Base-by-base conservation (phyloP, 108 stramenopile species). In the Pinguiococcus pyrenoidosus region DNA sequence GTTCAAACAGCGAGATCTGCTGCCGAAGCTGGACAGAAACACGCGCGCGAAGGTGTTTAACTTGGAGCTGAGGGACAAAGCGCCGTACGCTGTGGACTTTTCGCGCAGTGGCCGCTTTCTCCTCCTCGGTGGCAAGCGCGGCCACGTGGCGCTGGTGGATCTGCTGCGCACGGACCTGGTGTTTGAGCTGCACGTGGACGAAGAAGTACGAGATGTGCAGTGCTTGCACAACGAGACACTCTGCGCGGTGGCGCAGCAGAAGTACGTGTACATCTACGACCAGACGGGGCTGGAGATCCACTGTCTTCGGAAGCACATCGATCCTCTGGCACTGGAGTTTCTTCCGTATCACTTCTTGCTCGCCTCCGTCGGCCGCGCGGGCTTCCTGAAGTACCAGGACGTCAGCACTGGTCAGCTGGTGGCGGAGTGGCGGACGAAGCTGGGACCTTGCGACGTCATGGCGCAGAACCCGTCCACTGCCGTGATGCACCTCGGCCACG, bases 301-400 rank as follows among this genome's bases (percentile, higher is more conserved):
- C 59, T 59, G 82, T 32, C 49, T 99, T 57, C 66, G 68, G 17
- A 60, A 78, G 16, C 87, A 92, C 60, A 45, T 64, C 32, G 82
- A 83, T 46, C 85, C 91, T 0, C 54, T 73, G 22, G 62, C 65
- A n/a, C 44, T 99, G 53, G 71, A 84, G 44, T 99, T 86, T 58
- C 57, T 99, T 35, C 97, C 97, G 0, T 85, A 94, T 71, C 97
- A 99, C 71, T 95, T 89, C 78, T 47, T 99, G 57, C 62, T 99
- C 39, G 73, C 89, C 4, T 69, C 76, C 44, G 56, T 92, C 39
- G 92, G 93, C 10, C 69, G 80, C 17, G 53, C 64, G 0, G 94
- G 92, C 3, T 70, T 51, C 40, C 69, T 96, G 2, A 77, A 82
- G 59, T 99, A 92, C 74, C 83, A 79, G 44, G 97, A 99, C 62